These are phyloP conservation scores for Antrodiella citrinella DNA, from an alignment of 768 basidiomycete genomes.

Conservation along the genomic window DNA sequence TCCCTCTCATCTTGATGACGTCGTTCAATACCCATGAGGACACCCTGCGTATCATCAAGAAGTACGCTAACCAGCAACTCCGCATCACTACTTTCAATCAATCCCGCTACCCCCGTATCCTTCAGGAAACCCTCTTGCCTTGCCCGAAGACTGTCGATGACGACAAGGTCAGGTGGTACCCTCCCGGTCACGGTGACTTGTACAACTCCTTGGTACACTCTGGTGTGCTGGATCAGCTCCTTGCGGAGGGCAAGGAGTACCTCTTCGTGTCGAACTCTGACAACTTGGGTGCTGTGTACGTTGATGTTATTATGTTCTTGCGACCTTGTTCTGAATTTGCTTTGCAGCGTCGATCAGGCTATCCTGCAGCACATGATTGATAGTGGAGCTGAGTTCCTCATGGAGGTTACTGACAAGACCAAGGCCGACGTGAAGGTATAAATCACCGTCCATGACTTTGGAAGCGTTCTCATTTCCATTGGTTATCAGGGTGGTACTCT, in stretches of 20 bases:
- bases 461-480: not conserved
- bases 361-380: slow-evolving; percentile 86
- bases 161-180: slow-evolving; percentile 93
- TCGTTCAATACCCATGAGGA: slow-evolving; percentile 98
- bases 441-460: not conserved
- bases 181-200: slow-evolving; percentile 93
- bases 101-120: slow-evolving; percentile 89
- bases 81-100: slow-evolving; percentile 91
- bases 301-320: no score
- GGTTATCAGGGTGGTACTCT: slow-evolving; percentile 65
- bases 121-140: slow-evolving; percentile 82
- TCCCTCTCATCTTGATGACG: slow-evolving; percentile 98
- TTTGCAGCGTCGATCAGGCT: slow-evolving; percentile 26
- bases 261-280: slow-evolving; percentile 97
- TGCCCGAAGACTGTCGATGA: slow-evolving; percentile 69
- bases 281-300: slow-evolving; percentile 86
- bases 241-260: slow-evolving; percentile 92
- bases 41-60: slow-evolving; percentile 93
- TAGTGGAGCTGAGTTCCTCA: slow-evolving; percentile 75
- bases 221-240: slow-evolving; percentile 82
- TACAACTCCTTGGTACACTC: slow-evolving; percentile 90
- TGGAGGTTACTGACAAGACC: slow-evolving; percentile 97
- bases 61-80: slow-evolving; percentile 92
- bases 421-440: slow-evolving; percentile 66
- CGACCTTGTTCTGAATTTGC: not conserved